Conservation (phyloP, 345 rosid species). For the Syzygium jambos region DNA sequence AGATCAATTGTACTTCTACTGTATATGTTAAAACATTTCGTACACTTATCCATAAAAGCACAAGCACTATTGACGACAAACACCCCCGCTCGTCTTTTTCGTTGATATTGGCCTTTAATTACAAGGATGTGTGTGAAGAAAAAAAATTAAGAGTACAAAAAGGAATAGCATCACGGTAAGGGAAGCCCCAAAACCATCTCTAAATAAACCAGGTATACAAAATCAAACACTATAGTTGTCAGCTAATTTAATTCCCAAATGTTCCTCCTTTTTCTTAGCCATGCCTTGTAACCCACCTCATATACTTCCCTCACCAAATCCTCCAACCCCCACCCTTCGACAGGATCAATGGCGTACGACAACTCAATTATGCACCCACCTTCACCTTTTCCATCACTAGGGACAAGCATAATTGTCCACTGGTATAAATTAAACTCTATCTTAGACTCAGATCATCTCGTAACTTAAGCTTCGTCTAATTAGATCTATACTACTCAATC, state of each 20-base stretch:
- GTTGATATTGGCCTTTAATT: background rate
- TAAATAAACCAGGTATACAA: background rate
- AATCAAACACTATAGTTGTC: background rate
- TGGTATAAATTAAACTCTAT: conserved; percentile 42
- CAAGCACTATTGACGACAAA: conserved; percentile 37
- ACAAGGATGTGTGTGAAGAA: background rate
- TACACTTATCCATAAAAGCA: conserved; percentile 4
- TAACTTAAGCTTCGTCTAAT: conserved; percentile 15
- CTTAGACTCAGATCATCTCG: conserved; percentile 25
- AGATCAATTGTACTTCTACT: background rate
- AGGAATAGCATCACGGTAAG: background rate
- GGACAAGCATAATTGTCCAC: conserved; percentile 27
- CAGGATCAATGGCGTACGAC: conserved; percentile 41
- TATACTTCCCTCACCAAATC: conserved; percentile 24
- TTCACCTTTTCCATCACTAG: conserved; percentile 3
- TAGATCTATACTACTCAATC: background rate
- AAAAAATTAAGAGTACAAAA: background rate
- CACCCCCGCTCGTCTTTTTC: no score
- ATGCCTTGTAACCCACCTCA: conserved; percentile 17
- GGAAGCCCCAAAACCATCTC: background rate
- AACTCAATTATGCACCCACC: conserved; percentile 46
- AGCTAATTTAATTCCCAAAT: background rate
- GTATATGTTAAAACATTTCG: background rate
- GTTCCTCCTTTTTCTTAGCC: conserved; percentile 27
- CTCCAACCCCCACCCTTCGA: conserved; percentile 31